Evolutionary conservation across 2,329 filamentous ascomycete genomes (phyloP).

Genomic region (Sporothrix variecibatus): DNA sequence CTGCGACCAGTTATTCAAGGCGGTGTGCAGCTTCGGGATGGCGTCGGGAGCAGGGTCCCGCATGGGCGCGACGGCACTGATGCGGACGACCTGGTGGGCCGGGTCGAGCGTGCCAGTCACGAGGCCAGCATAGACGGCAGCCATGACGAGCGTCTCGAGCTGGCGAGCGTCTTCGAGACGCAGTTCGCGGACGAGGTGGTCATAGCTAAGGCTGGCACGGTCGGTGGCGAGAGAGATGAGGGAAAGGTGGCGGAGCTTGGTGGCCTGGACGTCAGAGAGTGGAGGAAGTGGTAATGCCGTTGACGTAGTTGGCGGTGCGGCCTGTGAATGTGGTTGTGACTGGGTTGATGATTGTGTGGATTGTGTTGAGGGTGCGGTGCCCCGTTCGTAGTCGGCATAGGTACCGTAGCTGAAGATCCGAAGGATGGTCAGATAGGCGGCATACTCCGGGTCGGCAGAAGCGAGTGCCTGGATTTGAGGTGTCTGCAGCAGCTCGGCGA

Average conservation of each 20-base stretch:
- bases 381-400: slow-evolving; percentile 69
- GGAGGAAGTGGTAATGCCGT: slow-evolving; percentile 56
- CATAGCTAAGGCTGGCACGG: slow-evolving; percentile 70
- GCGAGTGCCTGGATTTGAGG: slow-evolving; percentile 76
- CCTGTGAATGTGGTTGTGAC: not conserved
- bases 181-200: slow-evolving; percentile 65
- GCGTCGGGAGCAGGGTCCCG: slow-evolving; percentile 79
- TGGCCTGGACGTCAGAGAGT: slow-evolving; percentile 70
- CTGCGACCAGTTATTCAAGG: slow-evolving; percentile 73
- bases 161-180: slow-evolving; percentile 66
- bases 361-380: not conserved
- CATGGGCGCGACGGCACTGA: slow-evolving; percentile 79
- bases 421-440: slow-evolving; percentile 68
- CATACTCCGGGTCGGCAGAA: slow-evolving; percentile 57
- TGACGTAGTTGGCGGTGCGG: not conserved
- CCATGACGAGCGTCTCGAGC: slow-evolving; percentile 84
- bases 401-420: slow-evolving; percentile 93
- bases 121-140: slow-evolving; percentile 82
- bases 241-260: slow-evolving; percentile 89
- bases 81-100: slow-evolving; percentile 69
- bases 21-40: slow-evolving; percentile 66
- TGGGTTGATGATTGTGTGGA: not conserved
- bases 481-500: slow-evolving; percentile 85
- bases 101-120: slow-evolving; percentile 83
- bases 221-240: slow-evolving; percentile 78